Percentiles rank a stretch among this genome's conserved stretches.
phyloP scores from a whole-genome alignment of 805 yeast species.

The Cyberlindnera suaveolens region DNA sequence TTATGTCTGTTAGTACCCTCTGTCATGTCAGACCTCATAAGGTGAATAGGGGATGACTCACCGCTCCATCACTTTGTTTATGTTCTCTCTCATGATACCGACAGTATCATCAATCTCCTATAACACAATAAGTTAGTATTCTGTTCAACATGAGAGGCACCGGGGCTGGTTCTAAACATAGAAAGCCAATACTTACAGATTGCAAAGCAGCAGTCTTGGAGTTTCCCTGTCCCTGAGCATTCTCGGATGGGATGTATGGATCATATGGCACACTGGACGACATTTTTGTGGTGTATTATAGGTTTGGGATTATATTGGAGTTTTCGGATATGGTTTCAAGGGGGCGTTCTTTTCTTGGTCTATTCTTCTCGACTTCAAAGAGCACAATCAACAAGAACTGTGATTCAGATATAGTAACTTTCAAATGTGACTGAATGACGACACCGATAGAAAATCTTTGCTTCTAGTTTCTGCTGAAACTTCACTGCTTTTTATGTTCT shows the following conservation, averaged over 20 bases:
- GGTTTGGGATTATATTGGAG: not conserved
- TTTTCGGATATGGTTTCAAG: not conserved
- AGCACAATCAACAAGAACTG: no score
- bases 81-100: slow-evolving; percentile 95
- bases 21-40: slow-evolving; percentile 84
- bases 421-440: no score
- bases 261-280: slow-evolving; percentile 80
- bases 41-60: not conserved
- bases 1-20: slow-evolving; percentile 84
- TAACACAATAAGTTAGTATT: slow-evolving; percentile 17
- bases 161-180: not conserved
- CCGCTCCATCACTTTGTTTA: slow-evolving; percentile 87
- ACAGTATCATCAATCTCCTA: slow-evolving; percentile 92
- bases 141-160: no score
- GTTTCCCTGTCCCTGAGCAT: slow-evolving; percentile 15
- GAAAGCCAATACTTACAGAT: slow-evolving; percentile 46
- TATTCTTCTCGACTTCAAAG: not conserved
- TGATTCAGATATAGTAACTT: no score
- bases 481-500: no score
- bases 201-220: slow-evolving; percentile 67
- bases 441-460: no score
- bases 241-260: slow-evolving; percentile 69
- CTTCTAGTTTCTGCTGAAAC: no score
- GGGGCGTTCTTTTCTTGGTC: not conserved
- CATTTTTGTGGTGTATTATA: slow-evolving; percentile 33